Base-by-base conservation (phyloP, 768 basidiomycete genomes). In the Kwoniella bestiolae region DNA sequence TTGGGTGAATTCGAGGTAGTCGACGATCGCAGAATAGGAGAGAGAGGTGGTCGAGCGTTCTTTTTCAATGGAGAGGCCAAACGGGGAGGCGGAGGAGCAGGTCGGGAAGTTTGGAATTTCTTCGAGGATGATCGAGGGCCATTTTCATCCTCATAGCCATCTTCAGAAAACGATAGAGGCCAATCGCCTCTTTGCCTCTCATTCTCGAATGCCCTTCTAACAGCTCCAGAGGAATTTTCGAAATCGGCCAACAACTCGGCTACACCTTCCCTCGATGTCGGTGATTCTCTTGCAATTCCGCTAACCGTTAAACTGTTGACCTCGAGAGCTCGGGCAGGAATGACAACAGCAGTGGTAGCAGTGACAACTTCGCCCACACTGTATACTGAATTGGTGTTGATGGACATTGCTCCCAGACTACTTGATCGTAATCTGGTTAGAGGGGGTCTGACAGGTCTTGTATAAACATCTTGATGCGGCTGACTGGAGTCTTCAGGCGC, bases 301-400 rank as follows among this genome's bases (percentile, higher is more conserved):
- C 9, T 41, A 1, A 31, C 5, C 5, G 52, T 50, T 12, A 23
- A 28, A 16, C 47, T 12, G 29, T 29, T 14, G 3, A 60, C 14
- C 8, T 32, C 60, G 1, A 70, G 29, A 21, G 57, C 38, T 25
- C 31, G 45, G 21, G 69, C 69, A 8, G 49, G 32, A 6, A 49
- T 35, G 5, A 70, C 25, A 8, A 46, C 35, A 5, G 49, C 50
- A 34, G 14, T 53, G 21, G 56, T 63, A 26, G 69, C 69, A 2
- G 34, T 28, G 1, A n/a, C 28, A 5, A 70, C 61, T 53, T 71
- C 69, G 23, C 62, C 69, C 21, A 71, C 58, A 35, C 65, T 67
- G 52, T 64, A 71, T 1, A 64, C 59, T 29, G 69, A 67, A 31
- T 45, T 57, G 3, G 62, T 71, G 2, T 63, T 50, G 38, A 45